phyloP scores from a whole-genome alignment of 805 yeast species.

The Kazachstania taianensis region DNA sequence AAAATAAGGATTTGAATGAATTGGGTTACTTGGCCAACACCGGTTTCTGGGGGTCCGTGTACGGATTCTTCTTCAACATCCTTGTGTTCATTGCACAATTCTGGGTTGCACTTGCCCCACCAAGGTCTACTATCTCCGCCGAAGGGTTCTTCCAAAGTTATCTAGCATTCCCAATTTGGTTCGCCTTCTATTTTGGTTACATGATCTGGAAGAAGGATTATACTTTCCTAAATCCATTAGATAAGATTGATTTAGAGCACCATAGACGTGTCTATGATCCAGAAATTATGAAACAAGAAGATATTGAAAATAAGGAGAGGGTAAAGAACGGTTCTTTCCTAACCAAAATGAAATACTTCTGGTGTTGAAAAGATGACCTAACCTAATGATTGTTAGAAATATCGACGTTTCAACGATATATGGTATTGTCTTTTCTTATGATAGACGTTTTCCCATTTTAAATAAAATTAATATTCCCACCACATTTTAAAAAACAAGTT shows the following conservation, averaged over 20 bases:
- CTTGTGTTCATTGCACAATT: constrained; percentile 48
- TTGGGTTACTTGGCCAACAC: constrained; percentile 41
- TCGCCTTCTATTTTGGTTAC: constrained; percentile 39
- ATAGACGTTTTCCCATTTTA: too few species aligned
- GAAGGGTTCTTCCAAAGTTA: constrained; percentile 42
- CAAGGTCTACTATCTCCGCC: constrained; percentile 31
- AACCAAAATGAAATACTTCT: constrained; percentile 28
- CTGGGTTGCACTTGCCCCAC: constrained; percentile 55
- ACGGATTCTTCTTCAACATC: constrained; percentile 38
- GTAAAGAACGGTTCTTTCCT: constrained; percentile 15
- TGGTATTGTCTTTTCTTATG: background rate
- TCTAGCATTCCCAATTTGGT: constrained; percentile 38
- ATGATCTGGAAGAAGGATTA: constrained; percentile 36
- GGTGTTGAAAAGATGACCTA: constrained; percentile 32
- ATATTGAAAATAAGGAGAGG: constrained; percentile 28
- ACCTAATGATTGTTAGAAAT: constrained; percentile 1
- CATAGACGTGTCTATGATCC: constrained; percentile 34
- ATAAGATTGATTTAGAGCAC: constrained; percentile 35
- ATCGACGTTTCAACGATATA: background rate
- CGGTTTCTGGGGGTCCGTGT: constrained; percentile 42
- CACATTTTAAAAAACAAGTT: too few species aligned
- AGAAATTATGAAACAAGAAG: constrained; percentile 33
- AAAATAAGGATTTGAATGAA: constrained; percentile 37
- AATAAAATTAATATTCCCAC: too few species aligned
- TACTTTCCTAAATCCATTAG: constrained; percentile 25